These are phyloP conservation scores for Metschnikowia hibisci DNA, from an alignment of 805 yeast genomes.

Conservation along the genomic window DNA sequence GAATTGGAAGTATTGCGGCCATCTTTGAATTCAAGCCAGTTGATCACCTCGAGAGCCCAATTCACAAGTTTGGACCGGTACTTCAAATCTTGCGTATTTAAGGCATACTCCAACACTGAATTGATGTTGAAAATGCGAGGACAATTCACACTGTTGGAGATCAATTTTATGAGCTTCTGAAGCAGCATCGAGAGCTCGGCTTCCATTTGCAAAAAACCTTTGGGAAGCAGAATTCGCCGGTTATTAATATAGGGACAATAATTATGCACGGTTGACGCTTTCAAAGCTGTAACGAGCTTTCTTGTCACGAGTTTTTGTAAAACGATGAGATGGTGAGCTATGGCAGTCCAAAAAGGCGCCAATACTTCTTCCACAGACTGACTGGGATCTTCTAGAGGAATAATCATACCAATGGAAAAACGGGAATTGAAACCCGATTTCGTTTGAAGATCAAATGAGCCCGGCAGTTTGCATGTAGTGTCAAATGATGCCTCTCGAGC, in stretches of 20 bases:
- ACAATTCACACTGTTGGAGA: conserved; percentile 39
- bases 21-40: conserved; percentile 56
- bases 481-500: conserved; percentile 20
- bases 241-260: conserved; percentile 25
- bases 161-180: conserved; percentile 33
- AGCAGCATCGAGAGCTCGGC: conserved; percentile 38
- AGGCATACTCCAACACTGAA: conserved; percentile 29
- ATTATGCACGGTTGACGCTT: conserved; percentile 13
- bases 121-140: conserved; percentile 45
- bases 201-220: conserved; percentile 40
- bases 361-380: conserved; percentile 37
- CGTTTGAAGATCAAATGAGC: conserved; percentile 2
- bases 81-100: conserved; percentile 14
- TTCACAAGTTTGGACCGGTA: conserved; percentile 39
- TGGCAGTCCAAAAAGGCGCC: conserved; percentile 48
- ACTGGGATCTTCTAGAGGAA: conserved; percentile 39
- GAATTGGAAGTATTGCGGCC: conserved; percentile 23
- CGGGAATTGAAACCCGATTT: conserved; percentile 26
- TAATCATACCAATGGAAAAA: conserved; percentile 46
- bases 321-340: conserved; percentile 36
- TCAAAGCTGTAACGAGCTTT: conserved; percentile 31
- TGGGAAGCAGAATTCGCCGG: conserved; percentile 36
- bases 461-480: conserved; percentile 1
- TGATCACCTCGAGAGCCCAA: conserved; percentile 50
- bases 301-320: conserved; percentile 38